These are phyloP conservation scores for Sphaerosporella brunnea DNA, from an alignment of 495 filamentous ascomycete species.

Conservation along the genomic window DNA sequence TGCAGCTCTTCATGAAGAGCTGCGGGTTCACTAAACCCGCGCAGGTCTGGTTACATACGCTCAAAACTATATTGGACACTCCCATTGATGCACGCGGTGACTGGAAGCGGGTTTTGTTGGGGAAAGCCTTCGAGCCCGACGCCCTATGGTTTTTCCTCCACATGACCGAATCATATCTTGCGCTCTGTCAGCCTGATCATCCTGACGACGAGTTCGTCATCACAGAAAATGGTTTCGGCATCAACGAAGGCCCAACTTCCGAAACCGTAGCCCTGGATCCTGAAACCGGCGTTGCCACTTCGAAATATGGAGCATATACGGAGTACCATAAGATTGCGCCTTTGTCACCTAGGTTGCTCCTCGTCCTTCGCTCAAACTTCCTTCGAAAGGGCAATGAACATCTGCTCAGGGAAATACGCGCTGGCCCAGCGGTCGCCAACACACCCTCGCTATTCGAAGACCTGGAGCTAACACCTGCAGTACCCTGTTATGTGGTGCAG, in stretches of 20 bases:
- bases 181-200: constrained; percentile 31
- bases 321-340: constrained; percentile 33
- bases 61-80: constrained; percentile 33
- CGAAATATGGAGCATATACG: constrained; percentile 14
- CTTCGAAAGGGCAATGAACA: constrained; percentile 13
- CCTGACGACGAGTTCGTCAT: constrained; percentile 34
- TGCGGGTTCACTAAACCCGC: constrained; percentile 31
- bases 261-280: constrained; percentile 4
- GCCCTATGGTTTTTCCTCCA: constrained; percentile 31
- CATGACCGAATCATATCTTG: constrained; percentile 29
- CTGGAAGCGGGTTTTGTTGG: constrained; percentile 27
- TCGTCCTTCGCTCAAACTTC: constrained; percentile 30
- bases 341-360: constrained; percentile 35
- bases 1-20: constrained; percentile 32
- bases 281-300: constrained; percentile 6
- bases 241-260: constrained; percentile 32
- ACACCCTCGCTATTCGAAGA: constrained; percentile 9
- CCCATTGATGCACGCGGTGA: constrained; percentile 28
- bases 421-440: constrained; percentile 6
- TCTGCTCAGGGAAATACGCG: constrained; percentile 2
- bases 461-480: constrained; percentile 4
- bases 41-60: constrained; percentile 36
- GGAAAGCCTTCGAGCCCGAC: constrained; percentile 30
- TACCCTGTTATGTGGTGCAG: not conserved
- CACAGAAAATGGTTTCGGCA: constrained; percentile 32